phyloP scores from a whole-genome alignment of 179 eudicot genomes.

The Drosera spatulata region DNA sequence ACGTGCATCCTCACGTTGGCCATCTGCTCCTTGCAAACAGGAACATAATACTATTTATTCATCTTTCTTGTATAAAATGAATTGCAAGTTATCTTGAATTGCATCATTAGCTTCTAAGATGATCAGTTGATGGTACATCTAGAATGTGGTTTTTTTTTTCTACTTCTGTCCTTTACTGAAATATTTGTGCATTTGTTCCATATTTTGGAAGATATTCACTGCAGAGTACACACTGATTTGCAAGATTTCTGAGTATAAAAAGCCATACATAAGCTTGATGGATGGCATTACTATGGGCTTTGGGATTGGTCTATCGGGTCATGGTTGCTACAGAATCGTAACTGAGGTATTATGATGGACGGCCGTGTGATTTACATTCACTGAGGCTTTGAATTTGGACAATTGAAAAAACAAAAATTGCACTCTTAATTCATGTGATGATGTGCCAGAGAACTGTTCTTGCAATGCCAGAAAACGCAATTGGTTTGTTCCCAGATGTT shows the following conservation, averaged over 20 bases:
- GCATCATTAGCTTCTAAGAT: too few species aligned
- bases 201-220: conserved; percentile 53
- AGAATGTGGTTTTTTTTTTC: too few species aligned
- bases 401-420: too few species aligned
- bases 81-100: too few species aligned
- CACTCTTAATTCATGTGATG: background rate
- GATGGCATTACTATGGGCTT: conserved; percentile 98
- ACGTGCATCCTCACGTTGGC: too few species aligned
- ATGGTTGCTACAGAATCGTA: conserved; percentile 79
- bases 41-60: too few species aligned
- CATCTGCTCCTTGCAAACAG: too few species aligned
- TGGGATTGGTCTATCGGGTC: conserved; percentile 96
- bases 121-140: background rate
- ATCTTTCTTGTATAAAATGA: too few species aligned
- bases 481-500: conserved; percentile 97
- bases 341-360: conserved; percentile 54
- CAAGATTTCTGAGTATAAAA: conserved; percentile 73
- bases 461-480: conserved; percentile 98
- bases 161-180: too few species aligned
- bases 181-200: background rate
- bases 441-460: conserved; percentile 72
- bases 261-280: conserved; percentile 91
- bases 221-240: conserved; percentile 90
- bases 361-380: background rate
- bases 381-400: too few species aligned